Conservation (phyloP, 1,284 basidiomycete species). For the Microbotryomycetes sp. region DNA sequence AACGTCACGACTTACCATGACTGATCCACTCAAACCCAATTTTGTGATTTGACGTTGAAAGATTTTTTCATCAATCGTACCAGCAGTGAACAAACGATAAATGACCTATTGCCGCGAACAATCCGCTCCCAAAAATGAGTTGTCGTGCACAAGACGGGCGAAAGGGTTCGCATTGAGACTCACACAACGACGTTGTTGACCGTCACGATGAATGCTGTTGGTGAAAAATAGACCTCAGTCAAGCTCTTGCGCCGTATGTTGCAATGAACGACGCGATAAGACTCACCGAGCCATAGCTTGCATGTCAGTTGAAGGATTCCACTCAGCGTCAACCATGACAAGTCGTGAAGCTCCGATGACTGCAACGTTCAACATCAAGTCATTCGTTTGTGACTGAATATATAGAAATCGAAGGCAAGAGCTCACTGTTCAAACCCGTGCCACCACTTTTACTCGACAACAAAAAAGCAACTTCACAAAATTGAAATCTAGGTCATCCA, state of each 20-base stretch:
- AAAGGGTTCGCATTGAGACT: background rate
- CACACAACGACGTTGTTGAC: slow-evolving; percentile 69
- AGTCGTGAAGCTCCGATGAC: slow-evolving; percentile 64
- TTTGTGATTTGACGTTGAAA: slow-evolving; percentile 87
- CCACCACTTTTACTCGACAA: slow-evolving; percentile 94
- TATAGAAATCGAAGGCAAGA: slow-evolving; percentile 52
- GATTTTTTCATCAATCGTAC: slow-evolving; percentile 47
- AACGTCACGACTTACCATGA: slow-evolving; percentile 43
- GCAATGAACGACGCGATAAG: background rate
- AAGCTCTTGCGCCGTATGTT: slow-evolving; percentile 5
- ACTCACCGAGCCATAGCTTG: slow-evolving; percentile 93
- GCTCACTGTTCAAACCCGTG: slow-evolving; percentile 69
- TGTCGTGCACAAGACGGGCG: no score
- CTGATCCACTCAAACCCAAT: slow-evolving; percentile 61
- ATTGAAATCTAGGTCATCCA: slow-evolving; percentile 40
- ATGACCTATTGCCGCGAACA: slow-evolving; percentile 52
- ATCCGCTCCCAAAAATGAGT: background rate
- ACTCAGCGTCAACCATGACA: slow-evolving; percentile 79
- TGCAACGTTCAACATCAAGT: slow-evolving; percentile 28
- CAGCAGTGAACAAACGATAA: slow-evolving; percentile 57
- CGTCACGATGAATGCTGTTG: slow-evolving; percentile 55
- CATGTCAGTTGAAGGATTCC: slow-evolving; percentile 90
- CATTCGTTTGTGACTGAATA: background rate
- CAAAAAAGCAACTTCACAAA: slow-evolving; percentile 64
- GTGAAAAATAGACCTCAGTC: slow-evolving; percentile 9